Evolutionary conservation across 805 yeast genomes (phyloP).

Genomic region (Candida hungchunana): DNA sequence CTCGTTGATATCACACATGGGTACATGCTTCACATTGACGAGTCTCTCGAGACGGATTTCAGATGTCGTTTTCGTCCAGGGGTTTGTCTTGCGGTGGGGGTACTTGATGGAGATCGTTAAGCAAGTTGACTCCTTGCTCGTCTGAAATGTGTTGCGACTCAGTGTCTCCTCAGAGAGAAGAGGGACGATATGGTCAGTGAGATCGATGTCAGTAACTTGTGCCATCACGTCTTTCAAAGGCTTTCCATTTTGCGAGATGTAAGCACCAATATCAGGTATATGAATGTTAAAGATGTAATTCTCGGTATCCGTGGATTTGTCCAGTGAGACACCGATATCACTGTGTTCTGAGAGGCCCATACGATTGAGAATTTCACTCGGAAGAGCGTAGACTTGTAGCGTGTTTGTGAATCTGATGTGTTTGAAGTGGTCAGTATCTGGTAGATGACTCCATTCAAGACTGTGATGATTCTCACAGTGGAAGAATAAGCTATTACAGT

Average conservation of each 20-base stretch:
- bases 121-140: conserved; percentile 3
- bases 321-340: conserved; percentile 13
- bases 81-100: conserved; percentile 7
- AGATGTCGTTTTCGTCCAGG: conserved; percentile 13
- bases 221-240: neutral
- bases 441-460: no score
- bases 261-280: conserved; percentile 13
- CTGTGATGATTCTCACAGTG: no score
- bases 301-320: conserved; percentile 6
- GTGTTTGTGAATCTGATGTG: conserved; percentile 15
- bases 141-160: conserved; percentile 4
- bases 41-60: conserved; percentile 12
- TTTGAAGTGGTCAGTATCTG: conserved; percentile 10
- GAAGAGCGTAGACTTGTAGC: conserved; percentile 9
- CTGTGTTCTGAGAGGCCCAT: conserved; percentile 2
- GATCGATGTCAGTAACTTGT: conserved; percentile 8
- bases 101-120: conserved; percentile 13
- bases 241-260: conserved; percentile 9
- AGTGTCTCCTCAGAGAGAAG: conserved; percentile 4
- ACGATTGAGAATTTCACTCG: conserved; percentile 3
- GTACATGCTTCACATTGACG: conserved; percentile 11
- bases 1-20: conserved; percentile 14
- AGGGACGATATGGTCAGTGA: neutral
- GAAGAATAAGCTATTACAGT: neutral
- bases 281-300: conserved; percentile 14